Base-by-base conservation (phyloP, 1,284 basidiomycete species). In the Cystobasidium sp. region DNA sequence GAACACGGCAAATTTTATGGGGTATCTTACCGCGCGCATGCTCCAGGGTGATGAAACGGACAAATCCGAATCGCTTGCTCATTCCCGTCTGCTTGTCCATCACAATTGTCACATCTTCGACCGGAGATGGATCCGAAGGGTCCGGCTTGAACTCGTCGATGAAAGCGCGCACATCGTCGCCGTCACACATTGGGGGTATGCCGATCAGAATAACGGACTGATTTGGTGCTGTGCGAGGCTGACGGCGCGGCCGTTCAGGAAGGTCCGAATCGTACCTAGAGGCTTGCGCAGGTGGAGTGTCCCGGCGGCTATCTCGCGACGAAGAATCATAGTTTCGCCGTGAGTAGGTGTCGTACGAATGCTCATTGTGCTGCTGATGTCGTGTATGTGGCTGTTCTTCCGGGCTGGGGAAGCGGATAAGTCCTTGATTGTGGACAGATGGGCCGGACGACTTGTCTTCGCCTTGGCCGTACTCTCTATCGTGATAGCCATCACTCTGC, bases 61-160 rank as follows among this genome's bases (percentile, higher is more conserved):
- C 94, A 83, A 97, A 97, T 66, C 93, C 94, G 81, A 95, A 96
- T 80, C 91, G 90, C 84, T 94, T 94, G 69, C 92, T 94, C 76
- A 86, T 83, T 87, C 93, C 92, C 90, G 90, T 80, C 86, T 88
- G 87, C 87, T 91, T 90, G 83, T 97, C 94, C 86, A 91, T 89
- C 82, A 95, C 94, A 78, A 97, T 93, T 79, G 92, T 95, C 80
- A 92, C 91, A 77, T 79, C 78, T 51, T 84, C 83, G 59, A 85
- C 76, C 5, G 37, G 74, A 71, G 68, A 75, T 59, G 14, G 74
- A 46, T n/a, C 62, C 22, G 49, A 63, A 22, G 62, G 53, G 37
- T 63, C 44, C 7, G 75, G 49, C 18, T 71, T 71, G 61, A 76
- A 68, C 9, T 74, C 65, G 43, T 73, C 71, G 14, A 76, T 52